These are phyloP conservation scores for Saturnispora hagleri DNA, from an alignment of 805 yeast genomes.

Conservation along the genomic window DNA sequence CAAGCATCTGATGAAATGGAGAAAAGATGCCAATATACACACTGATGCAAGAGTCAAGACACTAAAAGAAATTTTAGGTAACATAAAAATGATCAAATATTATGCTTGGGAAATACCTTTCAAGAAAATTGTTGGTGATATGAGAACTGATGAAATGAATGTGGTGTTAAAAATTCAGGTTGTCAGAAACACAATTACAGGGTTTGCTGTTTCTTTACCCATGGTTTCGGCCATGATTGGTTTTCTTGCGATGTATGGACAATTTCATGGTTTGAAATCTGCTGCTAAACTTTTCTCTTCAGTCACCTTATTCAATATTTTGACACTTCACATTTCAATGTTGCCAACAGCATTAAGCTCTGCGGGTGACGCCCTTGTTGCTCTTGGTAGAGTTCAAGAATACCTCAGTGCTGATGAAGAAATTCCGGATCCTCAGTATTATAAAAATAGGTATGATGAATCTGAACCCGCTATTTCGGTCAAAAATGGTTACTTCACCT, in stretches of 20 bases:
- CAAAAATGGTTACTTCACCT: slow-evolving; percentile 48
- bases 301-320: slow-evolving; percentile 53
- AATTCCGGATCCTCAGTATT: slow-evolving; percentile 22
- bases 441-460: slow-evolving; percentile 11
- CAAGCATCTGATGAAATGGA: slow-evolving; percentile 41
- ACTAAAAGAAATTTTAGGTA: slow-evolving; percentile 69
- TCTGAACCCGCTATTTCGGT: slow-evolving; percentile 36
- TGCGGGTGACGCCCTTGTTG: slow-evolving; percentile 62
- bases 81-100: slow-evolving; percentile 74
- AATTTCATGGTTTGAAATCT: slow-evolving; percentile 29
- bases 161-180: slow-evolving; percentile 56
- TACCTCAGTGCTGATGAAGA: slow-evolving; percentile 36
- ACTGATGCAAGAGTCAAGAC: slow-evolving; percentile 73
- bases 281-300: slow-evolving; percentile 67
- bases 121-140: slow-evolving; percentile 40
- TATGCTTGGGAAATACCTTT: slow-evolving; percentile 92
- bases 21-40: slow-evolving; percentile 47
- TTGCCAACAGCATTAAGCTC: slow-evolving; percentile 64
- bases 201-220: slow-evolving; percentile 61
- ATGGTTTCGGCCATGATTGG: slow-evolving; percentile 61
- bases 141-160: slow-evolving; percentile 54
- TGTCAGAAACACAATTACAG: slow-evolving; percentile 50
- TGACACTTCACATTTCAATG: slow-evolving; percentile 55
- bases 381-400: slow-evolving; percentile 47
- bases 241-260: slow-evolving; percentile 34